Evolutionary conservation across 257 asterid species (phyloP), one percentile per base, ranked within the genome.

Genomic region (Mentha longifolia): DNA sequence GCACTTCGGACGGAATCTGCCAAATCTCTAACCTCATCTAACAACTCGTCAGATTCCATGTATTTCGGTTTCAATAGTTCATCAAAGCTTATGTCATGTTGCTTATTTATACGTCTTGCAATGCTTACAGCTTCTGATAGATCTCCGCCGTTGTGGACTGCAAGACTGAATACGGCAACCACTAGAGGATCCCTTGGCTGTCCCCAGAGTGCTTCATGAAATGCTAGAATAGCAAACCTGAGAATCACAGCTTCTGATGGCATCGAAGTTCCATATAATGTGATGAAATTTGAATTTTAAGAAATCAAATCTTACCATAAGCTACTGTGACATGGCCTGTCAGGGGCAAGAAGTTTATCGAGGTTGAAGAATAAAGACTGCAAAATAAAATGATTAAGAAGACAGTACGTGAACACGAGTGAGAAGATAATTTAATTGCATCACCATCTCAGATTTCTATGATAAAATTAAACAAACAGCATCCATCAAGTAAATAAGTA

Each of bases 141-240:
- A 81, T 90, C 87, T 50, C 97, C 98, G 28, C 96, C 96, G 49
- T 85, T 89, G 85, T 86, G 86, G 59, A 94, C 88, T 33, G 95
- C 87, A 70, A 91, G 95, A 83, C 90, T 51, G 76, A 91, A 87
- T 28, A 87, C 84, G 60, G 98, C 96, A 75, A 88, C 74, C 71
- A 86, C 98, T 43, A 80, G 42, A 43, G 97, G 96, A 77, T 89
- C 85, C 66, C 89, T 82, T 10, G 96, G 95, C 72, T 85, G 82
- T 70, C 83, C 90, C 39, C 85, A 80, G 15, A 91, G 88, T 63
- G 95, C 97, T 78, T 80, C 85, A 73, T 91, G 98, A 77, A 94
- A 87, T 77, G 90, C 97, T 67, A 94, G 79, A 68, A 94, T 70
- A 39, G 97, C 90, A 77, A 91, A 78, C 98, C 96, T 93, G 87